These are phyloP conservation scores for Candida broadrunensis DNA, from an alignment of 805 yeast genomes.

Conservation along the genomic window DNA sequence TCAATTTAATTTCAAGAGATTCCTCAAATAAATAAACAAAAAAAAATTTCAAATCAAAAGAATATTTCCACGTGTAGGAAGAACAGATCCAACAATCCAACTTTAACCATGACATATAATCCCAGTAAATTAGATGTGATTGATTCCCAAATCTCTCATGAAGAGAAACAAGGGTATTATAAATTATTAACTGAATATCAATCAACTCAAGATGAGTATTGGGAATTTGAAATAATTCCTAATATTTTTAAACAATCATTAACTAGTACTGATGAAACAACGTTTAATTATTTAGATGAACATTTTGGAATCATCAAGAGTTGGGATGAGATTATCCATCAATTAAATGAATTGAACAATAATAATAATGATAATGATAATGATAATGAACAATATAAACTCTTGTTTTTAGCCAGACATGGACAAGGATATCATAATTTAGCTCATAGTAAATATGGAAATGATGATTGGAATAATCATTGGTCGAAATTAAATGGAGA, in stretches of 20 bases:
- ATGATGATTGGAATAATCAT: constrained; percentile 42
- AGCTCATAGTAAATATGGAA: constrained; percentile 46
- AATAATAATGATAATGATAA: constrained; percentile 22
- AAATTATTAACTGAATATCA: constrained; percentile 7
- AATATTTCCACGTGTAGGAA: too few relatives aligned
- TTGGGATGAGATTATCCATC: constrained; percentile 29
- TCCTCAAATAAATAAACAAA: too few relatives aligned
- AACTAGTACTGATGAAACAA: constrained; percentile 36
- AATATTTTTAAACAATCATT: constrained; percentile 45
- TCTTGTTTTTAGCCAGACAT: constrained; percentile 49
- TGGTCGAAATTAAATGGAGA: constrained; percentile 46
- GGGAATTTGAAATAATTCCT: constrained; percentile 40
- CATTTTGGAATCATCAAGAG: constrained; percentile 41
- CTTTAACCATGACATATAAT: constrained; percentile 4
- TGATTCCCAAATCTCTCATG: constrained; percentile 25
- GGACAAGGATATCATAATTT: constrained; percentile 55
- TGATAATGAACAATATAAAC: constrained; percentile 35
- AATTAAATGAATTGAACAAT: constrained; percentile 29
- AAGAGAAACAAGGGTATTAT: constrained; percentile 2
- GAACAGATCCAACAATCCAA: too few relatives aligned
- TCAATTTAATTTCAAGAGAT: too few relatives aligned
- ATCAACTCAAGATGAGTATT: constrained; percentile 12
- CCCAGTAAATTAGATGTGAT: constrained; percentile 26
- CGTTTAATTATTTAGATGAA: constrained; percentile 39
- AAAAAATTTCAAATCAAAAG: too few relatives aligned